Conservation (phyloP, 2,329 filamentous ascomycete species). For the Pseudonectria foliicola region DNA sequence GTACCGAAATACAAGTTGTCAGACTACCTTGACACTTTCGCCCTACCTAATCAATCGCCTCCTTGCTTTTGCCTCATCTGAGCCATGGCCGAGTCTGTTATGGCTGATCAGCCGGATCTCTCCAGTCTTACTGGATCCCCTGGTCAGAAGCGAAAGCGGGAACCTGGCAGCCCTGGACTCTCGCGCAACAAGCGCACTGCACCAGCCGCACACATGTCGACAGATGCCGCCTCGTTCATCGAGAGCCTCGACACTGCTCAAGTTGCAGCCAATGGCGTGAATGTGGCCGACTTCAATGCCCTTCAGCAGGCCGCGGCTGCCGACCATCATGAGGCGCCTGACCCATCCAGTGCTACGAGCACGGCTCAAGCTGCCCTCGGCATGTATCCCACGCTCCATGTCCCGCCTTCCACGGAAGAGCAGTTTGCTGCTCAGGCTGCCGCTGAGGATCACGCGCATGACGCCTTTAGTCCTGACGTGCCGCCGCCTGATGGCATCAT, state of each 20-base stretch:
- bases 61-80: slow-evolving; percentile 2
- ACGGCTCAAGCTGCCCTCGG: slow-evolving; percentile 53
- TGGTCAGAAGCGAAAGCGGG: slow-evolving; percentile 49
- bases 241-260: slow-evolving; percentile 42
- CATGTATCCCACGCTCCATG: slow-evolving; percentile 54
- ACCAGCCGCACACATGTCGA: slow-evolving; percentile 38
- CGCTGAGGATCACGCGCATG: slow-evolving; percentile 28
- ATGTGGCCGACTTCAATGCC: slow-evolving; percentile 49
- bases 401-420: slow-evolving; percentile 51
- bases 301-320: slow-evolving; percentile 46
- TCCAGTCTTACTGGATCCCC: slow-evolving; percentile 36
- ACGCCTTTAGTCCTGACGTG: slow-evolving; percentile 28
- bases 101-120: slow-evolving; percentile 42
- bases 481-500: slow-evolving; percentile 25
- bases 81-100: slow-evolving; percentile 41
- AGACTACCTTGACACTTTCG: slow-evolving; percentile 6
- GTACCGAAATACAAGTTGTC: not conserved
- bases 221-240: slow-evolving; percentile 45
- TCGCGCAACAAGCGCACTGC: slow-evolving; percentile 44
- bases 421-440: slow-evolving; percentile 49
- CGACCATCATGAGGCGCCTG: slow-evolving; percentile 40
- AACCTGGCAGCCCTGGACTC: slow-evolving; percentile 41
- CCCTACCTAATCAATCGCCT: slow-evolving; percentile 9
- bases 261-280: slow-evolving; percentile 34
- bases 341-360: slow-evolving; percentile 48